Base-by-base conservation (phyloP, 2,329 filamentous ascomycete species). In the Meredithiella fracta region DNA sequence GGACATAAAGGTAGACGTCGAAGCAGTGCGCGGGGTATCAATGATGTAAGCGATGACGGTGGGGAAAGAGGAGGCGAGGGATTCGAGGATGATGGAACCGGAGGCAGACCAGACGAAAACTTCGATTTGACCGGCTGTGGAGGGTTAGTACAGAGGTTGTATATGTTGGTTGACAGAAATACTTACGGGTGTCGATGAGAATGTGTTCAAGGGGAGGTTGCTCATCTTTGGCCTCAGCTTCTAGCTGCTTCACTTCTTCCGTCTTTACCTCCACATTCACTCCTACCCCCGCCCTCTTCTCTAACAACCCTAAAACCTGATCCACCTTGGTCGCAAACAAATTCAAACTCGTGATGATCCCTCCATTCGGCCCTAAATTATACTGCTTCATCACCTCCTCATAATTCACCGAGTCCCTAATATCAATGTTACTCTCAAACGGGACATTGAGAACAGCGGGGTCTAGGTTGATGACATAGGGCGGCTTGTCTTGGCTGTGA, bases 341-440 rank as follows among this genome's bases (percentile, higher is more conserved):
- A 67, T 98, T 98, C 51, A 98, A 73, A 9, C 86, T 92, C 1
- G 94, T 98, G 62, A 98, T 73, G 65, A 98, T 98, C 50, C 90
- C 94, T 54, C 92, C 92, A 72, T 98, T 98, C 7, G 92, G 92
- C 0, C 92, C 92, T 0, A 98, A 79, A 66, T 96, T 96, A 70
- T 96, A 97, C 71, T 97, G 90, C 71, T 91, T 94, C 94, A 98
- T 98, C 61, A 98, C 92, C 70, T 98, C 91, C 68, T 95, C 92
- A 75, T 98, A 98, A 77, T 98, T 96, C 68, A 98, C 91, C 25
- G 86, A 92, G 70, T 98, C 92, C 64, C 94, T 88, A 63, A 98
- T 98, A 70, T 98, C 92, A 70, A 98, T 97, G 70, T 98, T 98
- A 68, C 85, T 82, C 62, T 95, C 91, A 66, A 96, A 98, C 2